Evolutionary conservation across 768 basidiomycete genomes (phyloP).

Genomic region (Rhizopogon roseolus): DNA sequence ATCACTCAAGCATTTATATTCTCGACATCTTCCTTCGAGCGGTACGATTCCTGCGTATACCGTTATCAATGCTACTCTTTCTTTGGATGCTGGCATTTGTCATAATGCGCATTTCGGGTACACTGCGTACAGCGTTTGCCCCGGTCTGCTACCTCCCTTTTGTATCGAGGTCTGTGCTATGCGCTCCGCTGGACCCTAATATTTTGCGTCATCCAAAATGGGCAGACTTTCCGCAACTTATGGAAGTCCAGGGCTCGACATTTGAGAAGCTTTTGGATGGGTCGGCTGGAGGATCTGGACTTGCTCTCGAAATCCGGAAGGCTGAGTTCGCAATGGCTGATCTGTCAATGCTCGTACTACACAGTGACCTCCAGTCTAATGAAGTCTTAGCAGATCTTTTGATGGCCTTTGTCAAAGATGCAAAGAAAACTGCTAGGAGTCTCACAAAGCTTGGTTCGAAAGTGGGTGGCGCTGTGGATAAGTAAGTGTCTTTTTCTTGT

Average conservation of each 20-base stretch:
- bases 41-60: conserved; percentile 46
- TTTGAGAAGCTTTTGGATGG: conserved; percentile 63
- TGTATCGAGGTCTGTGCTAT: conserved; percentile 44
- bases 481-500: conserved; percentile 34
- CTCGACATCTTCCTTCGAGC: conserved; percentile 45
- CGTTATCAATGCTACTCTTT: conserved; percentile 50
- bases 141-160: conserved; percentile 64
- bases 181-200: conserved; percentile 18
- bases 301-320: conserved; percentile 68
- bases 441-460: conserved; percentile 61
- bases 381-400: conserved; percentile 53
- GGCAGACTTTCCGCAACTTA: conserved; percentile 60
- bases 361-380: conserved; percentile 57
- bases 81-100: conserved; percentile 46
- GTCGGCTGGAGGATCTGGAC: conserved; percentile 49
- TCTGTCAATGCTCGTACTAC: conserved; percentile 54
- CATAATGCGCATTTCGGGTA: conserved; percentile 33
- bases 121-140: conserved; percentile 42
- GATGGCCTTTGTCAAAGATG: conserved; percentile 51
- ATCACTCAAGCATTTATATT: conserved; percentile 32
- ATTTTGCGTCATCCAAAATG: conserved; percentile 25
- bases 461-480: conserved; percentile 72
- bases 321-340: conserved; percentile 76
- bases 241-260: conserved; percentile 54
- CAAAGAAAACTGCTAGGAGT: conserved; percentile 53